Conservation (phyloP, 805 yeast species). For the Kregervanrija fluxuum region DNA sequence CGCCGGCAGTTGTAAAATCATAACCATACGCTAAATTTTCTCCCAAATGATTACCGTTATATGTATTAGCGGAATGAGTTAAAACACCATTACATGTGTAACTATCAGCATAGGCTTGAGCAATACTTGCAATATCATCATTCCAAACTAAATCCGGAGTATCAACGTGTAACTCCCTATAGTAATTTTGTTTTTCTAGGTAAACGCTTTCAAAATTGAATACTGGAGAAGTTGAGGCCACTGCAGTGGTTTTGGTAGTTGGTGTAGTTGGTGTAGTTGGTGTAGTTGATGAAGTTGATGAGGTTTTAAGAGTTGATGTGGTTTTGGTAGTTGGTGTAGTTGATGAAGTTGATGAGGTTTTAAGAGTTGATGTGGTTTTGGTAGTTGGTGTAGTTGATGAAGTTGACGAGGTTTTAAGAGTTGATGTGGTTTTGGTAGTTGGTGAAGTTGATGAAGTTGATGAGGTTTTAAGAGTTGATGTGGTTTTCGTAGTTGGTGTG, state of each 20-base stretch:
- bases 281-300: slow-evolving; percentile 7
- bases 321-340: no score
- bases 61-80: slow-evolving; percentile 54
- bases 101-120: slow-evolving; percentile 46
- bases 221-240: slow-evolving; percentile 4
- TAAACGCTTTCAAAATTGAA: slow-evolving; percentile 36
- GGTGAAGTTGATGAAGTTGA: slow-evolving; percentile 5
- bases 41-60: slow-evolving; percentile 42
- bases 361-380: no score
- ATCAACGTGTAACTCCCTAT: slow-evolving; percentile 43
- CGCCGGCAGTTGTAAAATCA: slow-evolving; percentile 37
- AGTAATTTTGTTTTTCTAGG: slow-evolving; percentile 53
- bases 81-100: slow-evolving; percentile 53
- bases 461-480: not conserved
- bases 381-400: no score
- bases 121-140: slow-evolving; percentile 41
- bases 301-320: no score
- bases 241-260: not conserved
- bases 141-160: slow-evolving; percentile 53
- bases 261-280: slow-evolving; percentile 14
- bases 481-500: slow-evolving; percentile 9
- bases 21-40: slow-evolving; percentile 80
- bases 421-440: slow-evolving; percentile 15
- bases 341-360: no score
- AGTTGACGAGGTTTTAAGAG: slow-evolving; percentile 15